Percentiles rank a stretch among this genome's conserved stretches.
These are phyloP conservation scores for Irineochytrium annulatum DNA, from an alignment of 192 early-diverging fungal genomes.

Conservation along the genomic window DNA sequence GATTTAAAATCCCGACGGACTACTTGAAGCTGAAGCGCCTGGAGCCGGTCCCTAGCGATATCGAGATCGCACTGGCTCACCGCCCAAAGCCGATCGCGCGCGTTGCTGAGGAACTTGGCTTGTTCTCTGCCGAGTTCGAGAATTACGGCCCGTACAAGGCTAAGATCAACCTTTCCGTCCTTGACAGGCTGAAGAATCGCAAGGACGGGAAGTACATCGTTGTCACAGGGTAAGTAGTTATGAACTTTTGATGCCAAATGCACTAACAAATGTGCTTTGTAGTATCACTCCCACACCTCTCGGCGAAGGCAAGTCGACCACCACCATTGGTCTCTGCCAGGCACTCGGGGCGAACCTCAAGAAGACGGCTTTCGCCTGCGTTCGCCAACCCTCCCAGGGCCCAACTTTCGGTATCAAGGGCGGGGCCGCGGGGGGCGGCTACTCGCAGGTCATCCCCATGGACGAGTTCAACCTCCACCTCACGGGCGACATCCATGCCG, in stretches of 20 bases:
- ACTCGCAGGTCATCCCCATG: conserved; percentile 99
- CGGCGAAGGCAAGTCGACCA: conserved; percentile 98
- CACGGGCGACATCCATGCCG: conserved; percentile 98
- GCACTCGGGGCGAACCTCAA: conserved; percentile 92
- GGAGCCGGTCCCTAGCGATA: conserved; percentile 88
- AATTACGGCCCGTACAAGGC: conserved; percentile 85
- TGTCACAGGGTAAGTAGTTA: conserved; percentile 71
- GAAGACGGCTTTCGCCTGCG: conserved; percentile 88
- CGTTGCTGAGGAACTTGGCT: conserved; percentile 80
- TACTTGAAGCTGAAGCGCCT: conserved; percentile 65
- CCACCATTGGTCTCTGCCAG: conserved; percentile 90
- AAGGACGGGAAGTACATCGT: conserved; percentile 89
- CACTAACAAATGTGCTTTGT: neutral
- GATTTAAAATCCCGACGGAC: conserved; percentile 31
- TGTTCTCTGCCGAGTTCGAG: conserved; percentile 68
- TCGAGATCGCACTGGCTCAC: conserved; percentile 89
- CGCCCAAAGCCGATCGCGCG: conserved; percentile 76
- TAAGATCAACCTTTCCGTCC: conserved; percentile 78
- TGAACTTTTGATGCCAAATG: neutral
- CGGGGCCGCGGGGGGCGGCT: conserved; percentile 95
- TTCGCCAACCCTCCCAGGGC: conserved; percentile 98
- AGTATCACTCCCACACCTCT: conserved; percentile 97
- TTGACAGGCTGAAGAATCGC: conserved; percentile 76
- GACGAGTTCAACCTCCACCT: conserved; percentile 98
- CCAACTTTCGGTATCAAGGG: conserved; percentile 99